phyloP scores from a whole-genome alignment of 768 basidiomycete genomes.

The Leccinellum albellum region DNA sequence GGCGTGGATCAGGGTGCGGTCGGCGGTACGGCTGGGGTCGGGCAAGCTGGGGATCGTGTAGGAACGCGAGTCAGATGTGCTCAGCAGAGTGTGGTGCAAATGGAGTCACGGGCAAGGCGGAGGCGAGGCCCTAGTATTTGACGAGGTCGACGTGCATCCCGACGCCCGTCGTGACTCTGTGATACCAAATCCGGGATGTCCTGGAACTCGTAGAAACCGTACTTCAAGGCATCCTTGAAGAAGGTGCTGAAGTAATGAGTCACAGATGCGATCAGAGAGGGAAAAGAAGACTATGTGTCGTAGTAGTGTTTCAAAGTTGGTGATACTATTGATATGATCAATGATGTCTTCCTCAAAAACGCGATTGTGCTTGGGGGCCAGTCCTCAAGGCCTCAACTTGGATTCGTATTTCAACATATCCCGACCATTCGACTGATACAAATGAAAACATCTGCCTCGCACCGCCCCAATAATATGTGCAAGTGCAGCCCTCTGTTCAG shows the following conservation, averaged over 20 bases:
- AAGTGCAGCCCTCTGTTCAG: conserved; percentile 96
- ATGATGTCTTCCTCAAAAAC: conserved; percentile 92
- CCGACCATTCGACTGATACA: conserved; percentile 34
- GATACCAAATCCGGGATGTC: conserved; percentile 92
- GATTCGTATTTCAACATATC: conserved; percentile 74
- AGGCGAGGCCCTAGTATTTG: conserved; percentile 75
- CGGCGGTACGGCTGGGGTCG: conserved; percentile 53
- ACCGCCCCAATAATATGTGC: conserved; percentile 88
- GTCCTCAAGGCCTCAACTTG: conserved; percentile 68
- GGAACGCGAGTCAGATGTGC: conserved; percentile 76
- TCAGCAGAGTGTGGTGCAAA: conserved; percentile 94
- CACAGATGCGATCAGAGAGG: not conserved
- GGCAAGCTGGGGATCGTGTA: conserved; percentile 76
- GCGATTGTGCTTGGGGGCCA: conserved; percentile 76
- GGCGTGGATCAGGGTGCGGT: conserved; percentile 66
- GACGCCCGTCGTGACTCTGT: conserved; percentile 80
- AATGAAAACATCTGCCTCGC: conserved; percentile 56
- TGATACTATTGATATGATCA: conserved; percentile 75
- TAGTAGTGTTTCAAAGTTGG: conserved; percentile 80
- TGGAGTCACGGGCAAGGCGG: conserved; percentile 76
- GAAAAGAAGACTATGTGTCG: conserved; percentile 59
- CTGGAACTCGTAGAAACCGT: conserved; percentile 94
- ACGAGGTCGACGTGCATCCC: conserved; percentile 93
- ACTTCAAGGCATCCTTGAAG: conserved; percentile 95
- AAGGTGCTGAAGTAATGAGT: conserved; percentile 54